phyloP scores from a whole-genome alignment of 805 yeast species.

The Candida pseudoglaebosa region DNA sequence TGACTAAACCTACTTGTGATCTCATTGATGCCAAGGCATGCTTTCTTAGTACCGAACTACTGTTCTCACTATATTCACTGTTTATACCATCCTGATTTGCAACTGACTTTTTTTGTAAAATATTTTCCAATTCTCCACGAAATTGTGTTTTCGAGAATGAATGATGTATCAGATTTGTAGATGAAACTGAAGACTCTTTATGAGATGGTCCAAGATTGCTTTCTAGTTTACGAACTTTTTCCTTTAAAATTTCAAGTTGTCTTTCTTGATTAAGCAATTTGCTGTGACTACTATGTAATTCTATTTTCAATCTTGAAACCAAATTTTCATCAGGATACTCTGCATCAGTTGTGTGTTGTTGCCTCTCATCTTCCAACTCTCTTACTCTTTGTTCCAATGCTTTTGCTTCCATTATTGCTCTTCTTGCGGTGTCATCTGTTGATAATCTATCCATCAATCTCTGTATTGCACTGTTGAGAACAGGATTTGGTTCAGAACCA shows the following conservation, averaged over 20 bases:
- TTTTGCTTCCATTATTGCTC: slow-evolving; percentile 29
- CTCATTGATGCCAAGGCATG: background rate
- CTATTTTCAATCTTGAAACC: slow-evolving; percentile 20
- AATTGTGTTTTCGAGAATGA: too few relatives aligned
- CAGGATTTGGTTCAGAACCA: slow-evolving; percentile 24
- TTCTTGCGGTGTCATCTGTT: slow-evolving; percentile 32
- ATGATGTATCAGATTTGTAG: too few relatives aligned
- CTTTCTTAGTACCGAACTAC: background rate
- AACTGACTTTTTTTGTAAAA: background rate
- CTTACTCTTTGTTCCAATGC: slow-evolving; percentile 20
- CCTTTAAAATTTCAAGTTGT: slow-evolving; percentile 21
- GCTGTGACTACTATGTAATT: slow-evolving; percentile 16
- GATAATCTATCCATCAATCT: slow-evolving; percentile 30
- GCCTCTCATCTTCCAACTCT: slow-evolving; percentile 18
- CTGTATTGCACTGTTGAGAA: slow-evolving; percentile 29
- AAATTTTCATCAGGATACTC: slow-evolving; percentile 18
- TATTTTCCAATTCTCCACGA: too few relatives aligned
- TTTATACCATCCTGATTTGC: background rate
- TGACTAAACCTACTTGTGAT: background rate
- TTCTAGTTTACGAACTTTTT: background rate
- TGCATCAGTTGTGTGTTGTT: slow-evolving; percentile 18
- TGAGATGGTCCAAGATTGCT: background rate
- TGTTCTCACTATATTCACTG: background rate
- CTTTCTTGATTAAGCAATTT: slow-evolving; percentile 22
- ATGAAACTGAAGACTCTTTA: background rate